Evolutionary conservation across 1,284 basidiomycete species (phyloP), one percentile per base, ranked within the genome.

Genomic region (Trichosporon ovoides): DNA sequence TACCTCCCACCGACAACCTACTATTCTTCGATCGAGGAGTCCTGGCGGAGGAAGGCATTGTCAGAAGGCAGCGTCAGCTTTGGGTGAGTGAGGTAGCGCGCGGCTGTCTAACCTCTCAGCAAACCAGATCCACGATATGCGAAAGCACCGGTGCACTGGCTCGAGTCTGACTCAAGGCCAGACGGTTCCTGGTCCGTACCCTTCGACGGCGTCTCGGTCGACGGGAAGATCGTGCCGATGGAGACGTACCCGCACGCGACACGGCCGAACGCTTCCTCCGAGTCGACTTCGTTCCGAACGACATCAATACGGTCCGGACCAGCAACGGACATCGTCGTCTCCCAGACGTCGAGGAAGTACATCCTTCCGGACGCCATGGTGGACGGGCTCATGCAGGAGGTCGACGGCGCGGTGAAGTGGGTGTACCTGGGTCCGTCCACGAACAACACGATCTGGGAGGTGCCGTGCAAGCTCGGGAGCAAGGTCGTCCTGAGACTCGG

Each of bases 61-160:
- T 16, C 24, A 7, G 14, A 28, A 24, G 43, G 43, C 10, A 48
- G 43, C 24, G 24, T 48, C 24, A 31, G 43, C 19, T 48, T 48
- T 22, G 43, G 43, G 43, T 48, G 24, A 48, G 43, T 48, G 43
- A n/a, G n/a, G n/a, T n/a, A n/a, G n/a, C n/a, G n/a, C n/a, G 19
- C 3, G 2, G 43, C 14, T 3, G 5, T 14, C 12, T 20, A 19
- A 12, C 19, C 7, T 43, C 22, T 13, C 43, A 48, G 43, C 12
- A 22, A 31, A 14, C 22, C 43, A 48, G 43, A 48, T 28, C 24
- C 22, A 28, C n/a, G 24, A 22, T 48, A 48, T 22, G 22, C 43
- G 24, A 48, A 28, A n/a, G 43, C 22, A 16, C 28, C 43, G 22
- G 22, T 48, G 43, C 43, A 48, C 24, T 48, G 43, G 43, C 43